Base-by-base conservation (phyloP, 257 asterid species). In the Jaltomata sinuosa region DNA sequence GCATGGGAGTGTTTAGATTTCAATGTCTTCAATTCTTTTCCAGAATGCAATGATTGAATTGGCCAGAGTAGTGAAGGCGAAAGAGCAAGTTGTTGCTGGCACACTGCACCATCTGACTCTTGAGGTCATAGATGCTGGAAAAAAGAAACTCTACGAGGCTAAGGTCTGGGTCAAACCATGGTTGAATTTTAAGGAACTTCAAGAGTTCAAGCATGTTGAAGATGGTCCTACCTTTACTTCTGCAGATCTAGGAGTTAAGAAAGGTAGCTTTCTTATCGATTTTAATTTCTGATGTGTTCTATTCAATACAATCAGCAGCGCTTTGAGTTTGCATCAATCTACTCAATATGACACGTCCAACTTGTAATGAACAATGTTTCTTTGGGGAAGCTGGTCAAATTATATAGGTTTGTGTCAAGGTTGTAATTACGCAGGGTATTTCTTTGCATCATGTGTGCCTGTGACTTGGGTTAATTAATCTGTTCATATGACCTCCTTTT, bases 101-200 rank as follows among this genome's bases (percentile, higher is more conserved):
- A 92, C 91, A 10, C 57, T 94, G 83, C 97, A 94, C 88, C 94
- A 93, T 84, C 94, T 96, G 18, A 93, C 98, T 2, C 92, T 96
- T 18, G 99, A 96, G 89, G 94, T 95, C 64, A 11, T 90, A 50
- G 99, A 96, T 76, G 91, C 92, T 18, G 98, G 97, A 52, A 93
- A 84, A 79, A 94, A 92, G 88, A 88, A 89, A 83, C 90, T 94
- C 1, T 96, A 96, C 25, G 92, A 90, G 88, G 98, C 99, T 6
- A 96, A 96, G 89, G 88, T 96, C 18, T 96, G 98, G 99, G 98
- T 94, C 0, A 96, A 94, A 82, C 97, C 98, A 11, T 96, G 98
- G 99, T 53, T 93, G 92, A 64, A 92, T 82, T 96, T 94, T 50
- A 94, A 91, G 92, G 94, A 96, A 83, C 89, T 96, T 38, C 96